Base-by-base conservation (phyloP, 441 rosid genomes). In the Croton laevigatus region DNA sequence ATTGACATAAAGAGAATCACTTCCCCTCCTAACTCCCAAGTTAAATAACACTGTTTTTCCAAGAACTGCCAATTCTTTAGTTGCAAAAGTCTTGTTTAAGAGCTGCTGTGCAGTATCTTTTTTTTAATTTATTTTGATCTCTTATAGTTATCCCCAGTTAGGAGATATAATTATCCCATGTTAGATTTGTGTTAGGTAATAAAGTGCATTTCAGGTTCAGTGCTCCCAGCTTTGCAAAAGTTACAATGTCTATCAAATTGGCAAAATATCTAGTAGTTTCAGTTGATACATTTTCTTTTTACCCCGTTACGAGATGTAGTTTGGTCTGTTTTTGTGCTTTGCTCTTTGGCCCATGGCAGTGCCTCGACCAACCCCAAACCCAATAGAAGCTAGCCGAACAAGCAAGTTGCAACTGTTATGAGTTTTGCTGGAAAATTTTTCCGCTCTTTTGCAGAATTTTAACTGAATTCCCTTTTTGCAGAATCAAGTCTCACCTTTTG, bases 401-500 rank as follows among this genome's bases (percentile, higher is more conserved):
- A 27, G 32, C 32, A 27, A 27, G 32, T 27, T 27, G 32, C 32
- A 27, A 27, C 32, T 27, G 32, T 27, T 27, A 27, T 27, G 32
- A 27, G 32, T 27, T 27, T 27, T 27, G 32, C 32, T 27, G 32
- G 32, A 27, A 27, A 27, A 27, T 27, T 27, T 27, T 27, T 27
- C 32, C 32, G 32, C 9, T 40, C 44, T 40, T 2, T 40, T 8
- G 44, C 44, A 40, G 44, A 40, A 40, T 40, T 40, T 40, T 71
- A 61, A 70, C 19, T 4, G 11, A 42, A 9, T 6, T 32, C 61
- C 63, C 54, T 73, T 70, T 72, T 9, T 76, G 74, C 88, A 91
- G 97, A 79, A 73, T 91, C 71, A 87, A 67, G 73, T 87, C 90
- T 1, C 66, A 73, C 67, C 81, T 94, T 76, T 75, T 83, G 81